Evolutionary conservation across 2,329 filamentous ascomycete species (phyloP), one percentile per base, ranked within the genome.

Genomic region (Hymenoscyphus scutula): DNA sequence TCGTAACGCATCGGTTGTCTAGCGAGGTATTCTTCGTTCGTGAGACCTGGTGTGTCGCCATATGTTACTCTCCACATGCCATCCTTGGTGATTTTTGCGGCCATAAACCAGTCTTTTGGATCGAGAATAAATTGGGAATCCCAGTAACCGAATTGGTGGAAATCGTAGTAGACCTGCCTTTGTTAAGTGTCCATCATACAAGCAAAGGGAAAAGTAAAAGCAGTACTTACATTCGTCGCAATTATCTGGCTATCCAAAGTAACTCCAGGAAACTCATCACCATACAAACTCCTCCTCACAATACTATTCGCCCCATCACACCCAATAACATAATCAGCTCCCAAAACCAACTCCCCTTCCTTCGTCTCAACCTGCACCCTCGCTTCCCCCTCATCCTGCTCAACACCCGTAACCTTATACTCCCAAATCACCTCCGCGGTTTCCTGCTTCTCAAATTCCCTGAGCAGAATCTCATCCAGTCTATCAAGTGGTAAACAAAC

Each of bases 61-160:
- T 89, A 89, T 0, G 85, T 85, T 38, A 89, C 82, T 15, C 86
- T 81, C 76, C 85, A 89, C 10, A 89, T 73, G 0, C 84, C 84
- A 60, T 87, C 84, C 1, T 74, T 75, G 1, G 81, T 84, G 65
- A 89, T 83, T 51, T 78, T 81, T 1, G 85, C 85, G 1, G 83
- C 84, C 84, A 88, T 86, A 76, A 84, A 77, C 73, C 83, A 88
- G 68, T 89, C 78, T 25, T 84, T 80, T 0, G 84, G 85, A 66
- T 89, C 80, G 34, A 87, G 78, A 65, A 86, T 83, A 71, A 87
- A 87, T 71, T 86, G 86, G 13, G 80, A 79, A 66, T 87, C 83
- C 60, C 78, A 74, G 67, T 78, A 86, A 29, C 78, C 80, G 66
- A 79, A 84, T 64, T 81, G 81, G 6, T 78, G 75, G 62, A 88